A percentile compares a stretch with the other conserved stretches of the same genome.
These are phyloP conservation scores for Akanthomyces dipterigenus DNA, from an alignment of 2,329 filamentous ascomycete species.

Conservation along the genomic window DNA sequence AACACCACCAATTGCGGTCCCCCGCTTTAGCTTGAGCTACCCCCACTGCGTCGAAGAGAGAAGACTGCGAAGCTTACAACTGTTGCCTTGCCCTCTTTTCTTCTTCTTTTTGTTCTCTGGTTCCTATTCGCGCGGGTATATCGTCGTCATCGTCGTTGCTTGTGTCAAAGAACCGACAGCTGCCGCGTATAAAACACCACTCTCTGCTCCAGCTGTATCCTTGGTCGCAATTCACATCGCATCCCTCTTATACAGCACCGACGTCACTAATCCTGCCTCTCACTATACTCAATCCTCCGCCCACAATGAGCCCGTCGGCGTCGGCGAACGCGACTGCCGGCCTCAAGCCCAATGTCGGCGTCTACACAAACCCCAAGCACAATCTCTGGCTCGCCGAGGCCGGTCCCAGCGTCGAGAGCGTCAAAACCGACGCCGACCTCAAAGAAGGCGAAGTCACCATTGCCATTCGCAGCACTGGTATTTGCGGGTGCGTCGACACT, in stretches of 20 bases:
- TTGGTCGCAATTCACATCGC: not conserved
- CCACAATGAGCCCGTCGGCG: slow-evolving; percentile 13
- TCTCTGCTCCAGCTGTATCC: not conserved
- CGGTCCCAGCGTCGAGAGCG: slow-evolving; percentile 66
- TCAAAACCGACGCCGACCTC: slow-evolving; percentile 60
- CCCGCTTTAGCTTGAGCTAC: not conserved
- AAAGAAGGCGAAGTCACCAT: slow-evolving; percentile 80
- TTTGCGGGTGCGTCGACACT: slow-evolving; percentile 65
- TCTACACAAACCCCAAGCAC: slow-evolving; percentile 90
- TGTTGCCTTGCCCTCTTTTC: not conserved
- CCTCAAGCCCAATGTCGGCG: slow-evolving; percentile 81
- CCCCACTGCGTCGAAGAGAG: not conserved
- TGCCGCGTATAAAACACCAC: not conserved
- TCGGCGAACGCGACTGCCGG: slow-evolving; percentile 4
- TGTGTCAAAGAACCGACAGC: not conserved
- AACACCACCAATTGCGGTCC: not conserved
- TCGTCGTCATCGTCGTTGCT: not conserved
- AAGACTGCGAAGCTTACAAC: not conserved
- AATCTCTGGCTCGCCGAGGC: slow-evolving; percentile 84
- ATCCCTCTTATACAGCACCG: not conserved
- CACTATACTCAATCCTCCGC: not conserved
- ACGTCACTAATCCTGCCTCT: not conserved
- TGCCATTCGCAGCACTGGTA: slow-evolving; percentile 88
- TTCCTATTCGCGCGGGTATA: not conserved
- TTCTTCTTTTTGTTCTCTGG: not conserved